Percentiles rank a stretch among this genome's conserved stretches.
Conservation (phyloP, 768 basidiomycete genomes). For the Amanita jacksonii region DNA sequence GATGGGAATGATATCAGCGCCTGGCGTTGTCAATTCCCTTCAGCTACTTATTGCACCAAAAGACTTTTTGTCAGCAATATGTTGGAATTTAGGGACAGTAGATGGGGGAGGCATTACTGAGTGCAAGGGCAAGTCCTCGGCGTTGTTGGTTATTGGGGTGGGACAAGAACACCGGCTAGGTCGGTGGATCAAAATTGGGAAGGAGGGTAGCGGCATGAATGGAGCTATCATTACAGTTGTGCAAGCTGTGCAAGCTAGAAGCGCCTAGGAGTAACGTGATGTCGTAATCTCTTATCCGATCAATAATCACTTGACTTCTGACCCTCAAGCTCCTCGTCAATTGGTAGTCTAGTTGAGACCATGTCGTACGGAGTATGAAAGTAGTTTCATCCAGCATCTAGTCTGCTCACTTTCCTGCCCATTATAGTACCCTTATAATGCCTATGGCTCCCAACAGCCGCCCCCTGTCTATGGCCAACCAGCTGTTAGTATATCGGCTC, state of each 20-base stretch:
- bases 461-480: too few relatives aligned
- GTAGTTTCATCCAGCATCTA: not conserved
- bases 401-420: not conserved
- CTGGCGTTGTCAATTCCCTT: slow-evolving; percentile 85
- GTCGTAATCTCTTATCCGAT: not conserved
- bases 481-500: slow-evolving; percentile 10
- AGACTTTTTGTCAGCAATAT: slow-evolving; percentile 30
- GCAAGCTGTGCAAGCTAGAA: slow-evolving; percentile 33
- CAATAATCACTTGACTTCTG: not conserved
- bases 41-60: slow-evolving; percentile 59
- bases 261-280: slow-evolving; percentile 16
- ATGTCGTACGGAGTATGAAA: slow-evolving; percentile 7
- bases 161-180: slow-evolving; percentile 88
- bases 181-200: slow-evolving; percentile 70
- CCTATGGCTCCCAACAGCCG: too few relatives aligned
- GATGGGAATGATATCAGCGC: slow-evolving; percentile 51
- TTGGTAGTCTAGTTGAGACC: not conserved
- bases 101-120: slow-evolving; percentile 11
- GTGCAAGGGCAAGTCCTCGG: slow-evolving; percentile 17
- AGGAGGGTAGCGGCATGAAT: slow-evolving; percentile 61
- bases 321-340: not conserved
- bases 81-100: slow-evolving; percentile 23
- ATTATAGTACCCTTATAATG: slow-evolving; percentile 10
- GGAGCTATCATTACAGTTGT: slow-evolving; percentile 58
- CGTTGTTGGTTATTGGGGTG: slow-evolving; percentile 68